A percentile compares a stretch with the other conserved stretches of the same genome.
Conservation (phyloP, 106 monocot species). For the Platanthera zijinensis region DNA sequence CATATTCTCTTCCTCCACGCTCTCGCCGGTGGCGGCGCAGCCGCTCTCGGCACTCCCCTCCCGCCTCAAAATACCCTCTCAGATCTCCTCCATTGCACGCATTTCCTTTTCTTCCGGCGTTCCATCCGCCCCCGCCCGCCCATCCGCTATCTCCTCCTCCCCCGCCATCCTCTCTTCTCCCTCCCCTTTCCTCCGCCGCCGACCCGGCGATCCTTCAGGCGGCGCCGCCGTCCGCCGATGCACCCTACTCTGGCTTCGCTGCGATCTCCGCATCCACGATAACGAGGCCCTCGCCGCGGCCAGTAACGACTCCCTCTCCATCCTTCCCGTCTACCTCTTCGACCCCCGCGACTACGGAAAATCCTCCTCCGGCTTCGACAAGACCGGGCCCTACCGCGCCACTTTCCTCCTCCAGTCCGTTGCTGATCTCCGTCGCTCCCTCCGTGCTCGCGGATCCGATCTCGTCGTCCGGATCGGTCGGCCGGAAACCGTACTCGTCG, state of each 20-base stretch:
- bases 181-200: constrained; percentile 32
- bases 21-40: constrained; percentile 11
- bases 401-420: constrained; percentile 75
- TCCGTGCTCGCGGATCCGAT: constrained; percentile 69
- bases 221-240: constrained; percentile 55
- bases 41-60: constrained; percentile 35
- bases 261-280: constrained; percentile 93
- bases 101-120: constrained; percentile 11
- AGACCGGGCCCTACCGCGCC: constrained; percentile 85
- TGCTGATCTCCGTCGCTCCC: constrained; percentile 52
- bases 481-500: constrained; percentile 62
- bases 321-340: constrained; percentile 87
- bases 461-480: constrained; percentile 81
- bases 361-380: constrained; percentile 83
- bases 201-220: constrained; percentile 37
- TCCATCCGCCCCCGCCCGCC: constrained; percentile 8
- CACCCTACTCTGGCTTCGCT: constrained; percentile 80
- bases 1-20: constrained; percentile 10
- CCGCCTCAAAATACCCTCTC: constrained; percentile 49
- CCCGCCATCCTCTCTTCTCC: constrained; percentile 29
- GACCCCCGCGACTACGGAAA: constrained; percentile 85
- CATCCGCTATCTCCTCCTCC: constrained; percentile 13
- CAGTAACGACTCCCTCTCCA: constrained; percentile 54
- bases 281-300: constrained; percentile 73
- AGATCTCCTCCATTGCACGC: constrained; percentile 26